Base-by-base conservation (phyloP, 305 asterid genomes). In the Ruellia speciosa region DNA sequence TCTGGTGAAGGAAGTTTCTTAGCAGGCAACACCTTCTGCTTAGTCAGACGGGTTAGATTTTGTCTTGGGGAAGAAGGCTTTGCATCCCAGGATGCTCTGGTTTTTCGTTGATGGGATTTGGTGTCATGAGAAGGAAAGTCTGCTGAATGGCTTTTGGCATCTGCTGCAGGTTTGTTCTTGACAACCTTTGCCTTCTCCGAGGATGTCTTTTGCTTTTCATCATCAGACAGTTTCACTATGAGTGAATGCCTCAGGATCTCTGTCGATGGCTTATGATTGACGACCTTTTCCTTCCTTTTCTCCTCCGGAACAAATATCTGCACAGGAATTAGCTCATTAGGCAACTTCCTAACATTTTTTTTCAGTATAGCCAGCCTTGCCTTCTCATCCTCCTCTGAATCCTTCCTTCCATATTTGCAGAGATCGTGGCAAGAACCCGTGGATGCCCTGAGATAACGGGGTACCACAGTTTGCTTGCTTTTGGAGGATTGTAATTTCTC, bases 391-490 rank as follows among this genome's bases (percentile, higher is more conserved):
- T 66, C 74, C 62, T 83, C 95, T 35, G 53, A 49, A 34, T 77
- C 76, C 24, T 66, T 72, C 69, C 65, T 63, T 18, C 98, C 98
- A 58, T 72, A 83, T 76, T 87, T 90, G 69, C 96, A 90, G 56
- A 80, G 73, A 69, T 90, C 98, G 53, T 90, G 98, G 72, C 95
- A 90, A 59, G 98, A 87, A 62, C 90, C 96, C 14, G 90, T 81
- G 37, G 94, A 85, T 56, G 95, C 84, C 77, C 94, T 78, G 51
- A 85, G 92, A 75, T 90, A 81, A 69, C 52, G 75, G 0, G 98
- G 94, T 60, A 72, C 59, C 64, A 37, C 65, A 11, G 60, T 66
- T 63, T 69, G 73, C 16, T 63, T 66, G 24, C 49, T 66, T 11
- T 70, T 62, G 39, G 55, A 62, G 20, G 80, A 66, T 57, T 53